These are phyloP conservation scores for Aureobasidium pullulans DNA, from an alignment of 2,329 filamentous ascomycete species.

Conservation along the genomic window DNA sequence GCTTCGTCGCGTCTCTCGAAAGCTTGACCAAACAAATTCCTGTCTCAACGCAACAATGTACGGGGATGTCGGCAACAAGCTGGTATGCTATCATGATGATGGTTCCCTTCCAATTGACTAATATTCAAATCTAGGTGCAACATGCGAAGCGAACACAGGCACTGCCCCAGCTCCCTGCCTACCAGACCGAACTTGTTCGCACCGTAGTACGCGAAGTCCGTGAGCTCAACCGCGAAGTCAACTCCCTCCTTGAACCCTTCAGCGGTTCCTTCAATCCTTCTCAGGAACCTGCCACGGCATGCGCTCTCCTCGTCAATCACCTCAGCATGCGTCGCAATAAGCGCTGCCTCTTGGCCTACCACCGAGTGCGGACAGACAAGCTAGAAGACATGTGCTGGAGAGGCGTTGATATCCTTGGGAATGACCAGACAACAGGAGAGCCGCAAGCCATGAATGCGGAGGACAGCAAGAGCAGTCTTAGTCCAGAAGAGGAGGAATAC, in stretches of 20 bases:
- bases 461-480: slow-evolving; percentile 57
- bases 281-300: slow-evolving; percentile 74
- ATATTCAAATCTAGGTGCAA: slow-evolving; percentile 57
- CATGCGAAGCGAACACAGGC: slow-evolving; percentile 93
- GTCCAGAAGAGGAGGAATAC: slow-evolving; percentile 95
- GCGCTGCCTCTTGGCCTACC: slow-evolving; percentile 88
- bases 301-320: slow-evolving; percentile 85
- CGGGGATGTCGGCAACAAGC: slow-evolving; percentile 77
- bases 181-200: slow-evolving; percentile 86
- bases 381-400: slow-evolving; percentile 92
- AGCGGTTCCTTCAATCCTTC: slow-evolving; percentile 75
- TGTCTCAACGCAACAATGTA: slow-evolving; percentile 55
- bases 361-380: slow-evolving; percentile 82
- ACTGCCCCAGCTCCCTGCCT: slow-evolving; percentile 77
- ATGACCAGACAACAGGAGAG: slow-evolving; percentile 37
- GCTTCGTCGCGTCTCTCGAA: slow-evolving; percentile 5
- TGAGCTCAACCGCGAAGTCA: slow-evolving; percentile 82
- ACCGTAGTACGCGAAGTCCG: slow-evolving; percentile 84
- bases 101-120: slow-evolving; percentile 12
- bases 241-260: slow-evolving; percentile 71
- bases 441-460: slow-evolving; percentile 37
- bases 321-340: slow-evolving; percentile 95
- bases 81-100: slow-evolving; percentile 45
- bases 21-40: neutral
- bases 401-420: slow-evolving; percentile 73